Evolutionary conservation across 2,329 filamentous ascomycete genomes (phyloP).

Genomic region (Claviceps pazoutovae): DNA sequence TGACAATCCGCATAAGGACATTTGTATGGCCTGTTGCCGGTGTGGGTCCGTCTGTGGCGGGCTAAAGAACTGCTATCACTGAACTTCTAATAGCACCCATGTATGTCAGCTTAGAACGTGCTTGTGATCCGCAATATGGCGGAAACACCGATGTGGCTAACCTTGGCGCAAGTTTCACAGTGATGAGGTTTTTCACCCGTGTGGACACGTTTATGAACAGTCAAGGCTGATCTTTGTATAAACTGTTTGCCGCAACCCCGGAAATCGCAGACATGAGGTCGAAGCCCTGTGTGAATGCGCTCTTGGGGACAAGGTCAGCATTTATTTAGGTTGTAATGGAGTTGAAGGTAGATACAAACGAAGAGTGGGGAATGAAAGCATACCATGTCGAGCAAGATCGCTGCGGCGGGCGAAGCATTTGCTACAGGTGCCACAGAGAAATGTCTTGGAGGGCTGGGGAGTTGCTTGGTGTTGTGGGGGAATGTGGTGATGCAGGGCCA

Average conservation of each 20-base stretch:
- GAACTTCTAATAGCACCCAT: constrained; percentile 53
- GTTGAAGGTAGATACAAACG: neutral
- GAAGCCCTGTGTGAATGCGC: constrained; percentile 82
- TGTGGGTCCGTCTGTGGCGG: constrained; percentile 86
- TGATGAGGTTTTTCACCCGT: constrained; percentile 97
- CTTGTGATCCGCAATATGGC: neutral
- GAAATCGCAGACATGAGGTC: constrained; percentile 85
- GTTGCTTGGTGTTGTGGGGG: constrained; percentile 19
- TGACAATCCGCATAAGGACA: constrained; percentile 96
- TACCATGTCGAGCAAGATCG: constrained; percentile 90
- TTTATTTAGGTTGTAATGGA: neutral
- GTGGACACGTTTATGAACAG: constrained; percentile 88
- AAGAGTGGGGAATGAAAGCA: constrained; percentile 17
- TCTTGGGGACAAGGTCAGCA: constrained; percentile 41
- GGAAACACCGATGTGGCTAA: constrained; percentile 27
- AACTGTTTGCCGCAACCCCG: constrained; percentile 88
- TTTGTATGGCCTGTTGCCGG: constrained; percentile 90
- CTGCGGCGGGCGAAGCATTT: constrained; percentile 90
- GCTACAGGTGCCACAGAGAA: constrained; percentile 75
- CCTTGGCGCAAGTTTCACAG: constrained; percentile 94
- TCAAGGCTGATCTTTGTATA: constrained; percentile 90
- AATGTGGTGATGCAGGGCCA: constrained; percentile 27
- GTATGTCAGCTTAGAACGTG: neutral
- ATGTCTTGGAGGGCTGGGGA: constrained; percentile 47
- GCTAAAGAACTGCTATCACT: constrained; percentile 92